These are phyloP conservation scores for Phoma sp. DNA, from an alignment of 2,329 filamentous ascomycete species.

Conservation along the genomic window DNA sequence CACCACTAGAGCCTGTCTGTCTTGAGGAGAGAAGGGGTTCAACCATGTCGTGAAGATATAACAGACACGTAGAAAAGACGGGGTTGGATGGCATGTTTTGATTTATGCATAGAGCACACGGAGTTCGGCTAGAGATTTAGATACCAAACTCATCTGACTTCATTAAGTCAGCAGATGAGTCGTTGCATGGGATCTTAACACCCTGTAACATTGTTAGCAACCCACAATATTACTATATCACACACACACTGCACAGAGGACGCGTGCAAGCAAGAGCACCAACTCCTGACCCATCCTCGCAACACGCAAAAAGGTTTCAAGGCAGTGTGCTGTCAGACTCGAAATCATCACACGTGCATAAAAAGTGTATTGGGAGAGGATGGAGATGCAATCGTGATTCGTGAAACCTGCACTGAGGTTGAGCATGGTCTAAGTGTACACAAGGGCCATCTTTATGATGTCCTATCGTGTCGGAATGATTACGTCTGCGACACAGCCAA, in stretches of 20 bases:
- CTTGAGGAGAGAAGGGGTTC: neutral
- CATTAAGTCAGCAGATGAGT: constrained; percentile 20
- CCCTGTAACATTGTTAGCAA: constrained; percentile 7
- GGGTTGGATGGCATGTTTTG: neutral
- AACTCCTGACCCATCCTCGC: too few relatives aligned
- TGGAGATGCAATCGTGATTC: constrained; percentile 10
- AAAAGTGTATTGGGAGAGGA: too few relatives aligned
- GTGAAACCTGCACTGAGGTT: constrained; percentile 4
- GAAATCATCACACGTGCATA: neutral
- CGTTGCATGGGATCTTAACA: constrained; percentile 18
- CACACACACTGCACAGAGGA: neutral
- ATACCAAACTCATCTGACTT: constrained; percentile 21
- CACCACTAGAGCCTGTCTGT: constrained; percentile 4
- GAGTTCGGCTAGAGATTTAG: constrained; percentile 7
- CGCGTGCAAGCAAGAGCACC: too few relatives aligned
- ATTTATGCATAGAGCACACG: constrained; percentile 14
- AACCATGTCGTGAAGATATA: neutral
- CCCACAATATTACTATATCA: neutral
- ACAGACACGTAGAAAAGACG: neutral
- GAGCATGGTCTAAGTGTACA: constrained; percentile 5
- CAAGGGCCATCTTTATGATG: neutral
- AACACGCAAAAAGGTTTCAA: too few relatives aligned
- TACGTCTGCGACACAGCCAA: neutral
- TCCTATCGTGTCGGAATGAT: neutral
- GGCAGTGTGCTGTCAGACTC: neutral